Percentiles rank a stretch among this genome's conserved stretches.
These are phyloP conservation scores for Phytopythium oedochilum DNA, from an alignment of 352 stramenopile species.

Conservation along the genomic window DNA sequence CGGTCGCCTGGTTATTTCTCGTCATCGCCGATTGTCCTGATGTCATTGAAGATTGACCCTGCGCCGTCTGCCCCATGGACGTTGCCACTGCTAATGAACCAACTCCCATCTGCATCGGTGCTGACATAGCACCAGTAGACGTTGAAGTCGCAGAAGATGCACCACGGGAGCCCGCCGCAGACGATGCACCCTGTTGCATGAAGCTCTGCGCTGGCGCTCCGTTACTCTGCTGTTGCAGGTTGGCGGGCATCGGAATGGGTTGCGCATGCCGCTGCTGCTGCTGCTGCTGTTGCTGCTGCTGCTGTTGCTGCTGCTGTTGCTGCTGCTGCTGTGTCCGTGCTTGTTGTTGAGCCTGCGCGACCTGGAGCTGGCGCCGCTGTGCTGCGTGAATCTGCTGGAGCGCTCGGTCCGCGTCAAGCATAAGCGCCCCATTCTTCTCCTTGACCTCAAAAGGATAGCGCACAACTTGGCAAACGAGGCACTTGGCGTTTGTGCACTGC, in stretches of 20 bases:
- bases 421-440: conserved; percentile 83
- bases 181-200: neutral
- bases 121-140: neutral
- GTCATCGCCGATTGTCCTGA: neutral
- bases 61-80: conserved; percentile 4
- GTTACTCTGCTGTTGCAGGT: conserved; percentile 10
- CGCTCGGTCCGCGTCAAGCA: conserved; percentile 74
- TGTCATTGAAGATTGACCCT: neutral
- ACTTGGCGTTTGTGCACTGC: conserved; percentile 97
- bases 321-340: conserved; percentile 29
- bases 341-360: conserved; percentile 38
- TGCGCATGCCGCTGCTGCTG: conserved; percentile 12
- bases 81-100: neutral
- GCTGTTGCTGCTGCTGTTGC: conserved; percentile 18
- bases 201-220: conserved; percentile 4
- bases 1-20: neutral
- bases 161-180: neutral
- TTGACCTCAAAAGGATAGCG: conserved; percentile 96
- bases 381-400: conserved; percentile 77
- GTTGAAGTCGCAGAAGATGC: neutral
- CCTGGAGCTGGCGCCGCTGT: conserved; percentile 41
- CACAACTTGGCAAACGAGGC: conserved; percentile 96
- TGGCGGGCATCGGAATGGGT: conserved; percentile 22
- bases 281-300: conserved; percentile 10
- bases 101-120: conserved; percentile 13